These are phyloP conservation scores for Tephrocybe sp. DNA, from an alignment of 768 basidiomycete genomes.

Conservation along the genomic window DNA sequence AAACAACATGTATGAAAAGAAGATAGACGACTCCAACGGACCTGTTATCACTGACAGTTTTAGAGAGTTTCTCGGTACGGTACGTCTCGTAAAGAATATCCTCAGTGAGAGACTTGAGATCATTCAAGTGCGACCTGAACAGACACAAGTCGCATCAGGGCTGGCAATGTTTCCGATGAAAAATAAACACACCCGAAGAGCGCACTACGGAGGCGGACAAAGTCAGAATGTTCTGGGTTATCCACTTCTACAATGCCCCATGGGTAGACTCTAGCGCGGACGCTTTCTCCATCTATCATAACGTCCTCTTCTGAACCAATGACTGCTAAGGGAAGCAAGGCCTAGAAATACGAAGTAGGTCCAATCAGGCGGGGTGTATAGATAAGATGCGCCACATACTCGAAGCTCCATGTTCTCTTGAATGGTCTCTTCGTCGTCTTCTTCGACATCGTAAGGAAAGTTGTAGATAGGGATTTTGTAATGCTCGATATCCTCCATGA, in stretches of 20 bases:
- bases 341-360: conserved; percentile 22
- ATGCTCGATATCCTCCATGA: conserved; percentile 92
- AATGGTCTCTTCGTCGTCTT: conserved; percentile 92
- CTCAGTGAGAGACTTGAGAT: conserved; percentile 80
- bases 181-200: conserved; percentile 53
- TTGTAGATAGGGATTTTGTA: conserved; percentile 91
- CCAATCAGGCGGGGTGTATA: not conserved
- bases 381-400: conserved; percentile 33
- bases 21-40: conserved; percentile 19
- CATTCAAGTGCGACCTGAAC: conserved; percentile 76
- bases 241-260: conserved; percentile 94
- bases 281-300: conserved; percentile 72
- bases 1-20: conserved; percentile 1
- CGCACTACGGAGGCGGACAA: conserved; percentile 73
- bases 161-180: conserved; percentile 16
- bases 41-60: conserved; percentile 59
- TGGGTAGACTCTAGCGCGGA: conserved; percentile 83
- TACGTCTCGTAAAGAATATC: conserved; percentile 86
- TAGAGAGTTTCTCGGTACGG: conserved; percentile 85
- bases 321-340: conserved; percentile 83
- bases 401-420: conserved; percentile 87
- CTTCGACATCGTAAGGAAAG: conserved; percentile 92
- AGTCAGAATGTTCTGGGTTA: conserved; percentile 89
- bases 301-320: conserved; percentile 88
- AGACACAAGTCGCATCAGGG: conserved; percentile 10